Evolutionary conservation across 2,329 filamentous ascomycete genomes (phyloP).

Genomic region (Botrytis fabae): DNA sequence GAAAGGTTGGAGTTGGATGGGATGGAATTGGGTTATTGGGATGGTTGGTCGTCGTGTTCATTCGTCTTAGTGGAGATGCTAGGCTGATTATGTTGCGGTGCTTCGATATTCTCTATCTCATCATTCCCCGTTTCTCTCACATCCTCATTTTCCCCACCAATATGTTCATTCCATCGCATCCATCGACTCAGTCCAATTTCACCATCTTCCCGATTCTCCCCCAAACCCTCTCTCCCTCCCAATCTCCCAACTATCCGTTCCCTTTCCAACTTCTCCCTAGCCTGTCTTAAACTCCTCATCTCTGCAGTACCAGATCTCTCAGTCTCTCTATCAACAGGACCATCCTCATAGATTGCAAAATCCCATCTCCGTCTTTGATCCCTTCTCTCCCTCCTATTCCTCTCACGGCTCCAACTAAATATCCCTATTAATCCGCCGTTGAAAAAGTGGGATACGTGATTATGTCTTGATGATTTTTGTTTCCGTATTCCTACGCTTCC

Average conservation of each 20-base stretch:
- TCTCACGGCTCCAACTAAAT: neutral
- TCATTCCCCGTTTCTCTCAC: neutral
- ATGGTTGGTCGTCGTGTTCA: neutral
- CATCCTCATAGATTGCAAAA: neutral
- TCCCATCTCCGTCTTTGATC: neutral
- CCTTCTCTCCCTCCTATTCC: neutral
- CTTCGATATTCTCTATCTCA: neutral
- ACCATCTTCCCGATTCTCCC: neutral
- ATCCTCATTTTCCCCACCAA: neutral
- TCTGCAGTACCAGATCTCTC: neutral
- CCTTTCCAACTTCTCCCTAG: neutral
- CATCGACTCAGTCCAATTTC: neutral
- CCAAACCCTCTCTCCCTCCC: neutral
- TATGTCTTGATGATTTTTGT: neutral
- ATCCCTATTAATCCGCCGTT: neutral
- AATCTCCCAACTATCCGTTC: rapidly evolving
- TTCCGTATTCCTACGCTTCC: neutral
- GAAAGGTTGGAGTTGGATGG: too few species aligned
- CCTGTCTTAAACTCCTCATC: neutral
- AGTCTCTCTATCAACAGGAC: neutral
- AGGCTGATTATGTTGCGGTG: neutral
- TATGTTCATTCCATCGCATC: neutral
- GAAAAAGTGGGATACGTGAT: neutral
- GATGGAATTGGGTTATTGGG: neutral
- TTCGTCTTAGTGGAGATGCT: neutral